Evolutionary conservation across 1,284 basidiomycete genomes (phyloP).

Genomic region (Ganoderma sinense): DNA sequence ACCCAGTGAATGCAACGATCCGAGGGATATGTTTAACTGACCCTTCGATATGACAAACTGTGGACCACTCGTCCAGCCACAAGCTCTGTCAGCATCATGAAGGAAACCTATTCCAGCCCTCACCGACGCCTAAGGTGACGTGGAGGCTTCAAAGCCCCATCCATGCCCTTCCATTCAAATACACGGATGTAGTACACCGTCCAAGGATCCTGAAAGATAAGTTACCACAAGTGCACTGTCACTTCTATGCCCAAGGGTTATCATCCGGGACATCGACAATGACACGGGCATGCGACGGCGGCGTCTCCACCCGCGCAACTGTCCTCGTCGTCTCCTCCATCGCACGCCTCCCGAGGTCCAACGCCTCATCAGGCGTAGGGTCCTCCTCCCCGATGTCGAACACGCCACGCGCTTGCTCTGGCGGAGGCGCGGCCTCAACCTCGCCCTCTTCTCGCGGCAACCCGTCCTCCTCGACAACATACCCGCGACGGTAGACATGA

Average conservation of each 20-base stretch:
- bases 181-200: neutral
- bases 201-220: neutral
- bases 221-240: neutral
- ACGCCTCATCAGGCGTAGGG: constrained; percentile 31
- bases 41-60: too few species aligned
- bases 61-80: too few species aligned
- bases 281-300: constrained; percentile 52
- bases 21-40: too few species aligned
- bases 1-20: too few species aligned
- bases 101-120: too few species aligned
- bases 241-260: constrained; percentile 60
- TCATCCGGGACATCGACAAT: constrained; percentile 46
- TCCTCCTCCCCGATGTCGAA: constrained; percentile 33
- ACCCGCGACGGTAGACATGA: constrained; percentile 62
- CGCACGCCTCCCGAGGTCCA: constrained; percentile 39
- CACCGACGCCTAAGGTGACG: too few species aligned
- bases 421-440: constrained; percentile 38
- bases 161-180: neutral
- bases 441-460: constrained; percentile 46
- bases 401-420: constrained; percentile 30
- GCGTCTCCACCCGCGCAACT: constrained; percentile 47
- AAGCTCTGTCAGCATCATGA: too few species aligned
- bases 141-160: too few species aligned
- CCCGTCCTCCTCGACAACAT: constrained; percentile 52
- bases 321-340: constrained; percentile 28